Conservation (phyloP, 176 grass and related monocot species). For the Lolium rigidum region DNA sequence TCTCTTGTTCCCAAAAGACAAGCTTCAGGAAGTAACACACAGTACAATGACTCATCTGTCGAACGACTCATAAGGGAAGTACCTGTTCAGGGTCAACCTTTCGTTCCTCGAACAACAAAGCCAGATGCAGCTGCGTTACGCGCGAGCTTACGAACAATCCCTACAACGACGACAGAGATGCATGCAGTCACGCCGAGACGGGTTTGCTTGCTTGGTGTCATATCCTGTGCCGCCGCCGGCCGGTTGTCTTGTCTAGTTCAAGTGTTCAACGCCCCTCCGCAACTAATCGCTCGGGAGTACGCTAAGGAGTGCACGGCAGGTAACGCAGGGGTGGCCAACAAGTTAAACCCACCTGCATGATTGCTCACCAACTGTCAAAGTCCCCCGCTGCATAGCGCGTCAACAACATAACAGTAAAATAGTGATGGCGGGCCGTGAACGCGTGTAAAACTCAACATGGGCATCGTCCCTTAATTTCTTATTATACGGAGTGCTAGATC, state of each 20-base stretch:
- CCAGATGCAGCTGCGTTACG: neutral
- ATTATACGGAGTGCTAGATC: no score
- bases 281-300: neutral
- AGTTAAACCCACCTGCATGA: neutral
- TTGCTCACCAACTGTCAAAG: no score
- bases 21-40: conserved; percentile 54
- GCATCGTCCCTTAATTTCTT: no score
- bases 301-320: neutral
- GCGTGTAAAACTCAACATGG: neutral
- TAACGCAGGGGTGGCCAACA: neutral
- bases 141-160: neutral
- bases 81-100: neutral
- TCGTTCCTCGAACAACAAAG: neutral
- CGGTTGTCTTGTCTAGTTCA: neutral
- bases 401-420: neutral
- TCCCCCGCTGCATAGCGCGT: neutral
- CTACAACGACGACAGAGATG: neutral
- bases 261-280: neutral
- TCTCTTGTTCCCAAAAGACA: conserved; percentile 85
- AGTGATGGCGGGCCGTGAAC: neutral
- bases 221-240: neutral
- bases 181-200: neutral
- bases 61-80: conserved; percentile 97
- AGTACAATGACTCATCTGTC: conserved; percentile 90
- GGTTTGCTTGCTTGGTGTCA: neutral